These are phyloP conservation scores for Avena atlantica DNA, from an alignment of 176 grass and related monocot species.

Conservation along the genomic window DNA sequence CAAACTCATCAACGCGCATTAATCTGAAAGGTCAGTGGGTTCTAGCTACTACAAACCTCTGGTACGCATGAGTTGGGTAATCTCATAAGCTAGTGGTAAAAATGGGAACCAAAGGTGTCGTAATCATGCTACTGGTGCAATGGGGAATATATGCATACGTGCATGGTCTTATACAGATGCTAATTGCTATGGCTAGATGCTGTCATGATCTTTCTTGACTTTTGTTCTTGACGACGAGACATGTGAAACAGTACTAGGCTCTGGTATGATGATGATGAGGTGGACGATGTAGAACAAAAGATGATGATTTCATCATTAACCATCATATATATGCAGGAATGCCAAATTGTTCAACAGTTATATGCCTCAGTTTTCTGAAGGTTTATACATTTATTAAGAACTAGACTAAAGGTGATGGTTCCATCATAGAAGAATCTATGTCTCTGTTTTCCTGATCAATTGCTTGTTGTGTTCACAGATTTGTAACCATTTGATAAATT, in stretches of 20 bases:
- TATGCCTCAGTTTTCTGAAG: too few relatives aligned
- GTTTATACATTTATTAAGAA: too few relatives aligned
- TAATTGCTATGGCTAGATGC: neutral
- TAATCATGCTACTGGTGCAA: constrained; percentile 29
- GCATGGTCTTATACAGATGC: neutral
- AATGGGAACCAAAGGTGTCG: constrained; percentile 11
- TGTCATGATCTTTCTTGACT: constrained; percentile 37
- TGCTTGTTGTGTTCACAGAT: too few relatives aligned
- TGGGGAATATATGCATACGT: constrained; percentile 12
- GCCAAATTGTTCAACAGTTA: neutral
- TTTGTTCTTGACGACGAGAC: neutral
- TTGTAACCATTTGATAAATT: too few relatives aligned
- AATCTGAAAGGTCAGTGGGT: neutral
- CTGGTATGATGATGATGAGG: constrained; percentile 13
- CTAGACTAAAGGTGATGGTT: too few relatives aligned
- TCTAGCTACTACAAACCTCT: neutral
- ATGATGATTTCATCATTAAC: neutral
- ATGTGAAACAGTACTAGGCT: neutral
- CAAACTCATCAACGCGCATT: neutral
- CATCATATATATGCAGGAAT: neutral
- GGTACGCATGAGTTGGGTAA: neutral
- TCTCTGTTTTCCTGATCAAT: too few relatives aligned
- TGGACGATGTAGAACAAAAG: constrained; percentile 22
- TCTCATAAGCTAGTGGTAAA: neutral
- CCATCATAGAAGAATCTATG: too few relatives aligned